Evolutionary conservation across 768 basidiomycete genomes (phyloP).

Genomic region (Tephrocybe sp.): DNA sequence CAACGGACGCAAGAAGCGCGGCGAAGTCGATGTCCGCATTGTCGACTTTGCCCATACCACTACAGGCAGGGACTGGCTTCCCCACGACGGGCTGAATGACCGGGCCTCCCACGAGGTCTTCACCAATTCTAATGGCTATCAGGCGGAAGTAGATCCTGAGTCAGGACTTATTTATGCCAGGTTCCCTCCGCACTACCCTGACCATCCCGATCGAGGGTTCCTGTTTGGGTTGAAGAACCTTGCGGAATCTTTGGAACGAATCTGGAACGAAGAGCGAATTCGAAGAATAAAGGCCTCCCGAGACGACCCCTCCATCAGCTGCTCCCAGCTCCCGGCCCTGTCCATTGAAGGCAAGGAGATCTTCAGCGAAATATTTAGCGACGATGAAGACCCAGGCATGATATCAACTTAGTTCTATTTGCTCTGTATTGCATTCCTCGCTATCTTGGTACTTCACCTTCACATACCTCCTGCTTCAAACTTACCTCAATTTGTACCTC

Average conservation of each 20-base stretch:
- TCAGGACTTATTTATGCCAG: slow-evolving; percentile 87
- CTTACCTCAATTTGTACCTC: slow-evolving; percentile 14
- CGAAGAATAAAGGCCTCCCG: slow-evolving; percentile 62
- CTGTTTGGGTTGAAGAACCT: slow-evolving; percentile 87
- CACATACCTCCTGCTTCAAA: slow-evolving; percentile 16
- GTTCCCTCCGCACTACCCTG: slow-evolving; percentile 90
- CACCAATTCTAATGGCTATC: slow-evolving; percentile 72
- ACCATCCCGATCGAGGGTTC: slow-evolving; percentile 92
- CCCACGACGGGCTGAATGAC: slow-evolving; percentile 51
- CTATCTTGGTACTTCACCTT: slow-evolving; percentile 8
- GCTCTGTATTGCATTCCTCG: slow-evolving; percentile 4
- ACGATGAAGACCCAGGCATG: slow-evolving; percentile 72
- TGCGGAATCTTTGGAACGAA: slow-evolving; percentile 70
- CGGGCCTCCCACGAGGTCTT: slow-evolving; percentile 45
- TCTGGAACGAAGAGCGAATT: slow-evolving; percentile 87
- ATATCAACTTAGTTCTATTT: slow-evolving; percentile 57
- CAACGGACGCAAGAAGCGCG: slow-evolving; percentile 70
- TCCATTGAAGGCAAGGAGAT: slow-evolving; percentile 75
- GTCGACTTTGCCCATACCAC: slow-evolving; percentile 99
- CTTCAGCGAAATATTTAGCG: slow-evolving; percentile 71
- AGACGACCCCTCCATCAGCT: slow-evolving; percentile 49
- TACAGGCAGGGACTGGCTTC: slow-evolving; percentile 88
- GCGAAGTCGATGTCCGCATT: slow-evolving; percentile 93
- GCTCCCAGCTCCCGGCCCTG: slow-evolving; percentile 61
- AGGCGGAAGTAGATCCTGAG: slow-evolving; percentile 77